A percentile compares a stretch with the other conserved stretches of the same genome.
Evolutionary conservation across 768 basidiomycete genomes (phyloP).

Genomic region (Termitomyces sp.): DNA sequence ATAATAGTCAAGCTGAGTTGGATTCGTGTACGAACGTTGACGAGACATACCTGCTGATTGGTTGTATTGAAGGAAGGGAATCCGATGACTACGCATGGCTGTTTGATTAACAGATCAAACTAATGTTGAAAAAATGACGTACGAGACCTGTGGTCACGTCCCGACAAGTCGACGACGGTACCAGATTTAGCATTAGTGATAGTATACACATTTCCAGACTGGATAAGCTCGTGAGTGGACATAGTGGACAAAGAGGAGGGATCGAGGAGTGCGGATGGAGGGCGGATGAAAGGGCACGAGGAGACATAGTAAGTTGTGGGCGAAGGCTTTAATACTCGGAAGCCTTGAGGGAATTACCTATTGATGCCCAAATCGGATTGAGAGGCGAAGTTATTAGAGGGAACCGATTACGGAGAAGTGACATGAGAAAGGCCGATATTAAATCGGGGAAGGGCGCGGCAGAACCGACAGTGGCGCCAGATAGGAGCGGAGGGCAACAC

Average conservation of each 20-base stretch:
- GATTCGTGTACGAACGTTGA: neutral
- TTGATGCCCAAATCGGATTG: neutral
- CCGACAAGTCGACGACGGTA: constrained; percentile 52
- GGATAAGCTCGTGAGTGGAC: constrained; percentile 19
- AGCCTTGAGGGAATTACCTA: neutral
- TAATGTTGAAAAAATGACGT: constrained; percentile 12
- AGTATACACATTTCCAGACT: constrained; percentile 34
- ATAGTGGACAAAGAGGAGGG: neutral
- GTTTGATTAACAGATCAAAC: neutral
- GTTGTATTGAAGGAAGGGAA: constrained; percentile 32
- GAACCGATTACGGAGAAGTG: constrained; percentile 3
- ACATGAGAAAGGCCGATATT: neutral
- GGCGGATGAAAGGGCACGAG: neutral
- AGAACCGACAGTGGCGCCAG: neutral
- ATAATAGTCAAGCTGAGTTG: neutral
- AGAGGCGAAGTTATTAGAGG: neutral
- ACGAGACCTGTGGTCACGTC: constrained; percentile 42
- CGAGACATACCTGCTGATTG: constrained; percentile 41
- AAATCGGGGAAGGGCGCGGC: neutral
- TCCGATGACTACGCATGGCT: constrained; percentile 23
- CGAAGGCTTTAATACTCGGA: neutral
- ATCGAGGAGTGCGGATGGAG: neutral
- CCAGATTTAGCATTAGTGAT: constrained; percentile 47
- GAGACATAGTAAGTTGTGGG: too few species aligned
- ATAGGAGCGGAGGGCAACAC: neutral